These are phyloP conservation scores for Pyricularia grisea DNA, from an alignment of 2,329 filamentous ascomycete species.

Conservation along the genomic window DNA sequence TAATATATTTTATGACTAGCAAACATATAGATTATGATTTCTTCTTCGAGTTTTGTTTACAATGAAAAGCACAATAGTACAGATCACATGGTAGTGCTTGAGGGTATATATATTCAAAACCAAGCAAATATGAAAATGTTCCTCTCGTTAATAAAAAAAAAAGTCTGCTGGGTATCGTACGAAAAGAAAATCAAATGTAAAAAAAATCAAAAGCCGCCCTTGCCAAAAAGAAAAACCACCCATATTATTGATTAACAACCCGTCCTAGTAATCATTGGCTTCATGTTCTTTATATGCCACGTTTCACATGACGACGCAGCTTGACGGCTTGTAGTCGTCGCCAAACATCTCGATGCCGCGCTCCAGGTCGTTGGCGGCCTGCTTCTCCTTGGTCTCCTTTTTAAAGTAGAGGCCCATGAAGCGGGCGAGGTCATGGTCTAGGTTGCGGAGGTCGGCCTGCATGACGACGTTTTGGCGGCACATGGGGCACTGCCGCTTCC, in stretches of 20 bases:
- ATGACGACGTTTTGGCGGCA: conserved; percentile 66
- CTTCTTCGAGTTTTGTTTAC: no score
- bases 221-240: background rate
- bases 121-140: background rate
- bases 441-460: conserved; percentile 54
- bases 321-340: conserved; percentile 48
- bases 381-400: conserved; percentile 57
- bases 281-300: background rate
- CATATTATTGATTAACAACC: background rate
- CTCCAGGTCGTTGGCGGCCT: conserved; percentile 63
- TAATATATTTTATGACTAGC: background rate
- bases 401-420: conserved; percentile 72
- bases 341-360: conserved; percentile 67
- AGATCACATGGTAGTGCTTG: background rate
- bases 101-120: background rate
- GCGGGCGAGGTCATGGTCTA: conserved; percentile 58
- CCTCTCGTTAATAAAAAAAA: background rate
- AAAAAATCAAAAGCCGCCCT: background rate
- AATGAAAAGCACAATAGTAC: no score
- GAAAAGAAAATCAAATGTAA: background rate
- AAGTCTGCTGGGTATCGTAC: background rate
- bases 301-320: conserved; percentile 51
- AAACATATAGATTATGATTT: background rate
- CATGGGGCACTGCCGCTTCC: conserved; percentile 62
- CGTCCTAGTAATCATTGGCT: no score